Evolutionary conservation across 805 yeast genomes (phyloP), one percentile per base, ranked within the genome.

Genomic region (Wickerhamiella alocasiicola): DNA sequence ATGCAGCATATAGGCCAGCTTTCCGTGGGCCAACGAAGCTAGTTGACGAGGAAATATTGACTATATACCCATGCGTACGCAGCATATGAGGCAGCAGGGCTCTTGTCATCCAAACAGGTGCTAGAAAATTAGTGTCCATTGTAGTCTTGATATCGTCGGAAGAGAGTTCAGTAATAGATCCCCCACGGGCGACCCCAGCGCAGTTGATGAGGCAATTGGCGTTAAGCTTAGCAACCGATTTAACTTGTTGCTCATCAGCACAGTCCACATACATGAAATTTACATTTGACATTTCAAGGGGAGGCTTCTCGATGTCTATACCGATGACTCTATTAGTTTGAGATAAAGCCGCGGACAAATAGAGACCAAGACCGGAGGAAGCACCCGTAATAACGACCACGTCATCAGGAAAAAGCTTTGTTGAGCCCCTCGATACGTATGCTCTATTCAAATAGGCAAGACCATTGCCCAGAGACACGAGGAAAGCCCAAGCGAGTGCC

Each of bases 171-270:
- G 3, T 33, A 6, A 21, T 7, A 2, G 76, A 68, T 13, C 84
- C 66, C 56, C 82, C 94, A 53, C 84, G 72, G 52, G 84, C 67
- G 39, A 83, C 81, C 34, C 95, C 96, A 2, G 95, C 95, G 57
- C 87, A 85, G 64, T 85, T 84, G 49, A 87, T 69, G 47, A 85
- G 65, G 24, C 84, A 65, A 56, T 82, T 87, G 32, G 85, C 67
- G 45, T 77, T 72, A n/a, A 81, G 72, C 49, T 73, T 66, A 46
- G 81, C 66, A 49, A 83, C 30, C 12, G 20, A n/a, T 3, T 9
- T 12, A 12, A 82, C 52, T 72, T 76, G 34, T 68, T 23, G 20
- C 5, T 21, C 26, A 24, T 45, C 46, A 12, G 42, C 9, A 2
- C 51, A 47, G 26, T 50, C 53, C 13, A 44, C 41, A 9, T 30